These are phyloP conservation scores for Clavispora phyllophila DNA, from an alignment of 805 yeast genomes.

Conservation along the genomic window DNA sequence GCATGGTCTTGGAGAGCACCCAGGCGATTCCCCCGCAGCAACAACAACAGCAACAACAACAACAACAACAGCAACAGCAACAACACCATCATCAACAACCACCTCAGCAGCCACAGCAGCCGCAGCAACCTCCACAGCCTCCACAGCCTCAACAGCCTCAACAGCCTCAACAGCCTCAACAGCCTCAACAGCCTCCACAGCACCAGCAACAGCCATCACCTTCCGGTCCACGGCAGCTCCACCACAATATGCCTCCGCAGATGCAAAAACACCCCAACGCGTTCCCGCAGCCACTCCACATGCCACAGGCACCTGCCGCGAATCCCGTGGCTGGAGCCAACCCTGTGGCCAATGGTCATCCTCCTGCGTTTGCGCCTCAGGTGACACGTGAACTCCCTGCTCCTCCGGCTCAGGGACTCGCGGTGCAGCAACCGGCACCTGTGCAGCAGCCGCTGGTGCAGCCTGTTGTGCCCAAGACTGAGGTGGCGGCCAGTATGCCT, in stretches of 20 bases:
- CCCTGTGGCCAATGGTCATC: not conserved
- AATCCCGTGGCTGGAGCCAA: not conserved
- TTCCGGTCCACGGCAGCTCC: slow-evolving; percentile 7
- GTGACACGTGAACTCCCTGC: not conserved
- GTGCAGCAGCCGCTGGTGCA: not conserved
- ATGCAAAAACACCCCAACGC: not conserved
- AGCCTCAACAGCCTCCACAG: slow-evolving; percentile 12
- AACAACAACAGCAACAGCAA: slow-evolving; percentile 7
- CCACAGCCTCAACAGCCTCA: slow-evolving; percentile 16
- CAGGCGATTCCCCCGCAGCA: slow-evolving; percentile 17
- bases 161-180: slow-evolving; percentile 12
- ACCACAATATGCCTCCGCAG: slow-evolving; percentile 1
- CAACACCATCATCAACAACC: slow-evolving; percentile 8
- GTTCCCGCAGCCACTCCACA: slow-evolving; percentile 2
- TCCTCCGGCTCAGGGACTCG: not conserved
- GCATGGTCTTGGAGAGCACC: slow-evolving; percentile 53
- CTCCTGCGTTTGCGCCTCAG: not conserved
- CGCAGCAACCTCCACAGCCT: slow-evolving; percentile 5
- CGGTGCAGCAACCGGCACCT: not conserved
- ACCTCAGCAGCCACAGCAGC: slow-evolving; percentile 11
- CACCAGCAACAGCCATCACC: slow-evolving; percentile 2
- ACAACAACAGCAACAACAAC: slow-evolving; percentile 15
- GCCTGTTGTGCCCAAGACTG: not conserved
- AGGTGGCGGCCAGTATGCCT: no score
- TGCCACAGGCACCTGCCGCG: not conserved